phyloP scores from a whole-genome alignment of 805 yeast genomes.

The Pichia cephalocereana region DNA sequence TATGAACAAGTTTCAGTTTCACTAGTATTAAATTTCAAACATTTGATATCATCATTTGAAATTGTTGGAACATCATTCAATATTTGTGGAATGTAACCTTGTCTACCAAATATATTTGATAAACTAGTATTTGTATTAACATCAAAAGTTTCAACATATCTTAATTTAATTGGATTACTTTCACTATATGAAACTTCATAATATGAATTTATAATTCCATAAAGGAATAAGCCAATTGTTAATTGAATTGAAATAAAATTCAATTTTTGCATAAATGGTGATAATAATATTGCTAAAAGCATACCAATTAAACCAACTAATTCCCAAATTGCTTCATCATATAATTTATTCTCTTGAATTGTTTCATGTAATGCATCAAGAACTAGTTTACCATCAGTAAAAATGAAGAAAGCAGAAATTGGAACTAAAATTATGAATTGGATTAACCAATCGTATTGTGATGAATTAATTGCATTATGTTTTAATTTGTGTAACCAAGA shows the following conservation, averaged over 20 bases:
- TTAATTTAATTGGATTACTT: conserved; percentile 57
- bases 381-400: conserved; percentile 44
- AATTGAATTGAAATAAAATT: conserved; percentile 43
- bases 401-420: conserved; percentile 42
- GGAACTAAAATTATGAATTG: conserved; percentile 70
- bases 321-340: conserved; percentile 32
- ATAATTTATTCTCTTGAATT: conserved; percentile 50
- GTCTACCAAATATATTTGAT: conserved; percentile 31
- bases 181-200: conserved; percentile 49
- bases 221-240: conserved; percentile 29
- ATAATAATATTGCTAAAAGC: conserved; percentile 37
- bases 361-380: conserved; percentile 64
- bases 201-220: conserved; percentile 31
- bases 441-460: conserved; percentile 71
- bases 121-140: conserved; percentile 22
- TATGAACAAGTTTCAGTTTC: conserved; percentile 50
- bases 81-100: conserved; percentile 37
- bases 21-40: conserved; percentile 27
- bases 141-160: conserved; percentile 58
- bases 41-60: conserved; percentile 10
- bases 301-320: conserved; percentile 28
- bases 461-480: conserved; percentile 30
- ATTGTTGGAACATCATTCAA: conserved; percentile 59
- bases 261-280: conserved; percentile 64
- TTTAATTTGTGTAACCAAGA: conserved; percentile 20